Evolutionary conservation across 148 eudicot genomes (phyloP), one percentile per base, ranked within the genome.

Genomic region (Salicornia ramosissima): DNA sequence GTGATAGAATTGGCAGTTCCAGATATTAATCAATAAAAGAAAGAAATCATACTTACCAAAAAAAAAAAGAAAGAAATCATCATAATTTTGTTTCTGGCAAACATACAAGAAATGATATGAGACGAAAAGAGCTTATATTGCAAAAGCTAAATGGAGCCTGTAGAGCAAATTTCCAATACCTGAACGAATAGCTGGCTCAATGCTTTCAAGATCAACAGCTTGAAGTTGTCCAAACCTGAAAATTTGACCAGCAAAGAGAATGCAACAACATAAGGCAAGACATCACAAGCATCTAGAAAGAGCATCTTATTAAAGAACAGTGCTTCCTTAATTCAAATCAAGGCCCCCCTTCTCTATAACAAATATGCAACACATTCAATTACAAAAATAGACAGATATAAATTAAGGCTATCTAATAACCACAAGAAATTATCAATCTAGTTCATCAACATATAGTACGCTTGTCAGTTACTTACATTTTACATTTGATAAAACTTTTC

Each of bases 181-280:
- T 87, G 90, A 88, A 72, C 97, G 87, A 43, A 89, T 80, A 71
- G 93, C 89, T 62, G 99, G 99, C 82, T 89, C 87, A 76, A 95
- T 59, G 62, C 91, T 91, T 75, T 86, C 80, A 58, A 95, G 97
- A 86, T 95, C 96, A 64, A 95, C 86, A 22, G 77, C 86, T 77
- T 89, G 99, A 81, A 95, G 97, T 78, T 95, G 96, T 72, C 97
- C 99, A 75, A 95, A 95, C 96, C 99, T 95, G 80, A 73, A 62
- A 50, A 47, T 30, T 14, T 25, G 53, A 66, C 31, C 10, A 25
- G 45, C 49, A 42, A 45, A 49, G 65, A 46, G 45, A 71, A 60
- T 2, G 19, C 51, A 7, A 29, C 34, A 54, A 71, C 19, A 36
- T 52, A 51, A 25, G 50, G 14, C 39, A 51, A 21, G 58, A 49